A percentile compares a stretch with the other conserved stretches of the same genome.
Conservation (phyloP, 1,139 yeast species). For the Yamadazyma aaseri region DNA sequence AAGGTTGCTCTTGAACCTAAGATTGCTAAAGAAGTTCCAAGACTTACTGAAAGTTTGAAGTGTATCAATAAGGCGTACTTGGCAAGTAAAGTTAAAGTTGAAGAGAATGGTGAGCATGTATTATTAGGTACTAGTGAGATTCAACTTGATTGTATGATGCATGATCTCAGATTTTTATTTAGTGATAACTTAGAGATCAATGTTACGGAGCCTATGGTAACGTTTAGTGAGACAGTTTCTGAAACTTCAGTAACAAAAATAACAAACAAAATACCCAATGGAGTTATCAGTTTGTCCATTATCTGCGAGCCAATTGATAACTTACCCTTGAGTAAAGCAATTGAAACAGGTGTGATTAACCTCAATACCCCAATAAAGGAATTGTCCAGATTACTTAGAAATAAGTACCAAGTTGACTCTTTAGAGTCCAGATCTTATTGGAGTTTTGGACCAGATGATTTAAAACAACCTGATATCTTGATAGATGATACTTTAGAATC, state of each 20-base stretch:
- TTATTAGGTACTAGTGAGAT: constrained; percentile 84
- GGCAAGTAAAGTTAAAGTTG: constrained; percentile 66
- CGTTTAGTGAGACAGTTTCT: constrained; percentile 74
- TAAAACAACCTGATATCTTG: constrained; percentile 56
- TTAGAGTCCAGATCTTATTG: constrained; percentile 81
- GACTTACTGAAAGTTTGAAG: constrained; percentile 65
- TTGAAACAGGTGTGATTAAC: constrained; percentile 51
- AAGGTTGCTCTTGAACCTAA: constrained; percentile 84
- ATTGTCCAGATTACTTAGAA: constrained; percentile 55
- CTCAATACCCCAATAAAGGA: constrained; percentile 28
- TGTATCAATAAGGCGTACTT: constrained; percentile 63
- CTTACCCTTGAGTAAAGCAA: constrained; percentile 49
- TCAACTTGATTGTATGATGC: constrained; percentile 79
- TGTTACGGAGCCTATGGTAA: constrained; percentile 82
- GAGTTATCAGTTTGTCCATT: constrained; percentile 60
- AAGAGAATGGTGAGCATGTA: constrained; percentile 87
- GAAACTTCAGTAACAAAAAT: constrained; percentile 70
- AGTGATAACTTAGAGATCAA: constrained; percentile 67
- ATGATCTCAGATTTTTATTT: constrained; percentile 65
- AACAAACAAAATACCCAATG: constrained; percentile 41
- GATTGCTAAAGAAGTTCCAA: constrained; percentile 75
- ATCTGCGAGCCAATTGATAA: constrained; percentile 75
- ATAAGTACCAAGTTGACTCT: constrained; percentile 75
- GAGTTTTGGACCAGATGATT: constrained; percentile 69
- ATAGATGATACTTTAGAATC: constrained; percentile 73